Evolutionary conservation across 2,329 filamentous ascomycete species (phyloP), one percentile per base, ranked within the genome.

Genomic region (Aureobasidium namibiae): DNA sequence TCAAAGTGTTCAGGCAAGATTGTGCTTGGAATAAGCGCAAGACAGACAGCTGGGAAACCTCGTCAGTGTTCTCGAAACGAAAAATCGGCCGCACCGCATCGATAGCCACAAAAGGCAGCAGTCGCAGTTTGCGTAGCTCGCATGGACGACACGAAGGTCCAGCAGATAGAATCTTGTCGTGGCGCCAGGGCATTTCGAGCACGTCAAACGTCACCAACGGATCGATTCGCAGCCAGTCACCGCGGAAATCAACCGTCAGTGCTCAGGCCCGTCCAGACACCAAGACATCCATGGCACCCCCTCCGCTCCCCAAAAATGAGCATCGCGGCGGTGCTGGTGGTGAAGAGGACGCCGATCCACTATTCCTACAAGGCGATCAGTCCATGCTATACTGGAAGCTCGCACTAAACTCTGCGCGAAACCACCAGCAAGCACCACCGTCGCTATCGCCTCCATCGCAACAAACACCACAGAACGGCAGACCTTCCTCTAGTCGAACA

Each of bases 1-100:
- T 99, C 74, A 96, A 96, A 70, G 88, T 97, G 0, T 96, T 96
- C 69, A 84, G 94, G 21, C 92, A 97, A 72, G 94, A 99, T 70
- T 96, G 92, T 69, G 94, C 92, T 0, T 90, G 82, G 66, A 74
- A 80, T 50, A 96, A 95, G 73, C 85, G 92, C 5, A 82, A 85
- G 59, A 67, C 70, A 60, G 89, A 91, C 59, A 82, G 80, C 38
- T 92, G 87, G 87, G 90, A 96, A 65, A 84, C 86, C 0, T 81
- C 82, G 1, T 92, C 88, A 16, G 84, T 84, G 8, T 88, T 95
- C 66, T 91, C 89, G 10, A 85, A 84, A 63, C 85, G 84, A 65
- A 83, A 82, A 34, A 78, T 89, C 1, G 67, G 72, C 7, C 68
- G 72, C 34, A 70, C 72, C 7, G 80, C 79, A 9, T 87, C 84